Evolutionary conservation across 2,329 filamentous ascomycete genomes (phyloP), one percentile per base, ranked within the genome.

Genomic region (Dryadomyces quercivorus): DNA sequence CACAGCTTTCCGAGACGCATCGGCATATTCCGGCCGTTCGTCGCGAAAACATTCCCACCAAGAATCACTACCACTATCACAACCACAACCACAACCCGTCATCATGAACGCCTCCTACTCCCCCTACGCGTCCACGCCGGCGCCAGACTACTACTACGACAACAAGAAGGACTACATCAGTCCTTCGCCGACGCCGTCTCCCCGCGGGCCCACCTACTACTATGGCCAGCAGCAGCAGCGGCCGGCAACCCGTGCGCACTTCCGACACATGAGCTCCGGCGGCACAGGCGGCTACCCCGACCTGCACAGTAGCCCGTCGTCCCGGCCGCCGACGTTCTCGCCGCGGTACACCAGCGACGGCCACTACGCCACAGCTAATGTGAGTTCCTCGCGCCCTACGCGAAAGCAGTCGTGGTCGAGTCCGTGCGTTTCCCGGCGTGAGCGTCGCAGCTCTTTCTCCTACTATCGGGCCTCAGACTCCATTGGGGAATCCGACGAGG

Each of bases 351-450:
- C 76, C 66, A 81, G 78, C 73, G 75, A 73, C 65, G 78, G 78
- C 67, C 72, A 78, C 65, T 82, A 82, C 73, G 78, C 76, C 70
- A 81, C 78, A 70, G 77, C 76, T 71, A 78, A 81, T 81, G 78
- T 82, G 78, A 82, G 78, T 82, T 68, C 67, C 65, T 43, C 69
- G 70, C 67, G 69, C 67, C 67, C 68, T 67, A 63, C 68, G 64
- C 69, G 69, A 63, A 76, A 76, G 69, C 52, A 56, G 48, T 47
- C 55, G 69, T 75, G 70, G 65, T 68, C 72, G 61, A 70, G 68
- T 65, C 69, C 69, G 65, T 69, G 62, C 62, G 64, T 68, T 63
- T 71, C 69, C 64, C 71, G 69, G 70, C 74, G 71, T 69, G 75
- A 79, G 26, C 76, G 77, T 63, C 76, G 75, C 65, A 71, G 69